Percentiles rank a stretch among this genome's conserved stretches.
These are phyloP conservation scores for Oidium heveae DNA, from an alignment of 2,329 filamentous ascomycete genomes.

Conservation along the genomic window DNA sequence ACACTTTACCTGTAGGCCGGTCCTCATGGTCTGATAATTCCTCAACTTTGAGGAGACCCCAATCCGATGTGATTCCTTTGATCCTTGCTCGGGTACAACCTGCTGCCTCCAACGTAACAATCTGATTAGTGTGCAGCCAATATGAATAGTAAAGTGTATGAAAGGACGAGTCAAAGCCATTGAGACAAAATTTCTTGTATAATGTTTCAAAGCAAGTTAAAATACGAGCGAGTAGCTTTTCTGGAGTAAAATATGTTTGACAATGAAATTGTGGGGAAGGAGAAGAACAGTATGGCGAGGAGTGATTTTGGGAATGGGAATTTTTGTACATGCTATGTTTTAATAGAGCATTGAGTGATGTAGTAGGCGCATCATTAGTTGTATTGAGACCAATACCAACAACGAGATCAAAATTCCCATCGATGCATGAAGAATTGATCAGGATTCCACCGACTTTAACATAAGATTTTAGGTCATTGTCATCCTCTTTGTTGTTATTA, in stretches of 20 bases:
- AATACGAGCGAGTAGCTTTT: slow-evolving; percentile 61
- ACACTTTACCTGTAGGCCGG: slow-evolving; percentile 48
- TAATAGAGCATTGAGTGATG: slow-evolving; percentile 54
- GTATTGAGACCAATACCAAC: slow-evolving; percentile 74
- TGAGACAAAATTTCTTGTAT: slow-evolving; percentile 47
- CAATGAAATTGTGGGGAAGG: neutral
- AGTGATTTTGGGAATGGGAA: too few relatives aligned
- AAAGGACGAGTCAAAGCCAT: slow-evolving; percentile 49
- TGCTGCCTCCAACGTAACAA: slow-evolving; percentile 53
- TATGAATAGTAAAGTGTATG: slow-evolving; percentile 54
- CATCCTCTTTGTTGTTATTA: too few relatives aligned
- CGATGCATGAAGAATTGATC: slow-evolving; percentile 62
- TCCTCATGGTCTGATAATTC: slow-evolving; percentile 48
- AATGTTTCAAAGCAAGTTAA: slow-evolving; percentile 53
- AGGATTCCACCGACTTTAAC: slow-evolving; percentile 87
- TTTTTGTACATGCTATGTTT: slow-evolving; percentile 17
- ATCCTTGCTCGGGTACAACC: slow-evolving; percentile 52
- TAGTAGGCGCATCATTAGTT: slow-evolving; percentile 63
- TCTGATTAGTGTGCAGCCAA: slow-evolving; percentile 64
- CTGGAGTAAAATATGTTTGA: slow-evolving; percentile 33
- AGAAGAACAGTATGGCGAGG: too few relatives aligned
- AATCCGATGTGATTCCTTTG: slow-evolving; percentile 73
- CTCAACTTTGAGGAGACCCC: slow-evolving; percentile 65
- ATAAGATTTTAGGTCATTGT: slow-evolving; percentile 23
- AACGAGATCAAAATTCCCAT: slow-evolving; percentile 58